Evolutionary conservation across 1,284 basidiomycete species (phyloP), one percentile per base, ranked within the genome.

Genomic region (Singerocomus inundabilis): DNA sequence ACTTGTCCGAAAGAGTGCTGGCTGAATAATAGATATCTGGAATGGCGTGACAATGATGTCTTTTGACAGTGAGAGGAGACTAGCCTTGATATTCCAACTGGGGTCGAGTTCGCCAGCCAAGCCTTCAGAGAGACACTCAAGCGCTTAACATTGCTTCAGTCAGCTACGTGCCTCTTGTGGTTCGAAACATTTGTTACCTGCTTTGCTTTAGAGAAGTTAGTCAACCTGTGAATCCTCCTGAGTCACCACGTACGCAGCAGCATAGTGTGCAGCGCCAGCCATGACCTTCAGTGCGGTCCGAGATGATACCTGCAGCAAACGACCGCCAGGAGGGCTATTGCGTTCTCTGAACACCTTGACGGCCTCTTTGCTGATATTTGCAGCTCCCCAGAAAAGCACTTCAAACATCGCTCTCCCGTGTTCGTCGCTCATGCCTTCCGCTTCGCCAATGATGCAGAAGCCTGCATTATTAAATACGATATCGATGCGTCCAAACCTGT

Each of bases 361-460:
- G 8, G 70, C 71, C 53, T 72, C 52, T 50, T 59, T 71, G 5
- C 59, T 59, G 34, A 70, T 56, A 43, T 65, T 62, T 4, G 56
- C 57, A 11, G 70, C 61, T 5, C 71, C 73, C 70, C 72, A 75
- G 46, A 72, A 73, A 34, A 69, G 48, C 0, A 67, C 59, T 42
- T 73, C 72, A 7, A 73, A 59, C 24, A 65, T 42, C 33, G 54
- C 57, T 29, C 63, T 57, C 13, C 66, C 67, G 3, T 49, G 58
- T 7, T 68, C 63, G 21, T 73, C 70, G 4, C 57, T 55, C 43
- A 64, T 60, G 9, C 58, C 62, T 49, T 75, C 72, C 24, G 68
- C 66, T 44, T 64, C 63, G 29, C 44, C 36, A 18, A 63, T 42
- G 43, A 64, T 38, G 29, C 49, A 55, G 21, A 40, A 40, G 8